Evolutionary conservation across 345 rosid genomes (phyloP).

Genomic region (Aquilaria yunnanensis): DNA sequence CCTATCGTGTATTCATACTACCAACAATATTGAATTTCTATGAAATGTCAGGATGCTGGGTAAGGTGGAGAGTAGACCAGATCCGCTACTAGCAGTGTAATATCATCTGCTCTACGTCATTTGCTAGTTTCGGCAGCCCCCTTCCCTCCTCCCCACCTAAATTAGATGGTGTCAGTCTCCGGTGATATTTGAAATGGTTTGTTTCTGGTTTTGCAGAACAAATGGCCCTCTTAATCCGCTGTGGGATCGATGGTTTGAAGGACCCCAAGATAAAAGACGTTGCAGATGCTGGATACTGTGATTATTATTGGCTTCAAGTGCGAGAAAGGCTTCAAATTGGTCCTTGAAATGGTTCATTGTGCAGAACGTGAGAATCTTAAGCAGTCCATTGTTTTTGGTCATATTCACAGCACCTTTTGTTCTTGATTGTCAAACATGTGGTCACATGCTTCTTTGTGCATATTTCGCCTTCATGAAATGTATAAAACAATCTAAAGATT

Average conservation of each 20-base stretch:
- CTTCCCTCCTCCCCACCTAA: neutral
- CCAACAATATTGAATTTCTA: conserved; percentile 1
- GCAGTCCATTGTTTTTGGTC: neutral
- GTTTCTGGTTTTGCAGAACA: conserved; percentile 44
- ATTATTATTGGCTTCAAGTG: conserved; percentile 17
- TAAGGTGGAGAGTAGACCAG: conserved; percentile 52
- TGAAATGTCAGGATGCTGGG: conserved; percentile 40
- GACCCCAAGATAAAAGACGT: conserved; percentile 51
- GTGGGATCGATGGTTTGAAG: conserved; percentile 97
- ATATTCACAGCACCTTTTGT: conserved; percentile 11
- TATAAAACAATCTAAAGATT: conserved; percentile 19
- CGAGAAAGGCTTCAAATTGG: neutral
- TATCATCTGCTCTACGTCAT: conserved; percentile 1
- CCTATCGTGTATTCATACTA: too few species aligned
- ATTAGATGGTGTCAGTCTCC: too few species aligned
- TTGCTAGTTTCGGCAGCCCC: neutral
- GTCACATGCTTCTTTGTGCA: conserved; percentile 21
- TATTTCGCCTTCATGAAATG: neutral
- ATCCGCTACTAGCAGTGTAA: conserved; percentile 77
- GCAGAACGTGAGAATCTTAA: conserved; percentile 13
- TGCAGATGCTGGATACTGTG: conserved; percentile 76
- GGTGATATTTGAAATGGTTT: neutral
- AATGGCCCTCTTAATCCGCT: conserved; percentile 47
- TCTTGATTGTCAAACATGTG: conserved; percentile 4
- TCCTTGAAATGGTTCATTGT: conserved; percentile 14